These are phyloP conservation scores for Phytophthora lateralis DNA, from an alignment of 352 stramenopile species.

Conservation along the genomic window DNA sequence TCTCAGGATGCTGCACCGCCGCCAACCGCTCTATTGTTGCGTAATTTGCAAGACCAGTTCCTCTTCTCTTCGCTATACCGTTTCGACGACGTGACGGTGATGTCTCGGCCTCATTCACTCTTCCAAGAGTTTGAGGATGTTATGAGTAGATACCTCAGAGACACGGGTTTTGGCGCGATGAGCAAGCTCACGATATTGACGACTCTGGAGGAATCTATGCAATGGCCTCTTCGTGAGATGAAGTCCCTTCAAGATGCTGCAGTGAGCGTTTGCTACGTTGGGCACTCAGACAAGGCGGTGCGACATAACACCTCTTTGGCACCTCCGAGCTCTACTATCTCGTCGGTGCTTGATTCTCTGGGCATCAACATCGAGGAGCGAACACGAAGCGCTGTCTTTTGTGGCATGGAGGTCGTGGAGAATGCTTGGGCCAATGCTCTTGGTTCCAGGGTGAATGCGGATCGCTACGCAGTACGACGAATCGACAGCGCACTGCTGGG, in stretches of 20 bases:
- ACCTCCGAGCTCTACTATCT: constrained; percentile 11
- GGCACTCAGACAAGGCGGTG: not conserved
- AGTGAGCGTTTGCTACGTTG: constrained; percentile 16
- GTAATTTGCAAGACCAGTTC: constrained; percentile 15
- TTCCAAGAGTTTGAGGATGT: constrained; percentile 34
- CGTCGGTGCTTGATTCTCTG: constrained; percentile 26
- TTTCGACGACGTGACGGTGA: constrained; percentile 26
- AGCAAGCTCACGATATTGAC: constrained; percentile 37
- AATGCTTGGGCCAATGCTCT: constrained; percentile 16
- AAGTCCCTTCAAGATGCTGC: constrained; percentile 5
- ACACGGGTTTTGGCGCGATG: constrained; percentile 8
- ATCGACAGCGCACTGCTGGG: constrained; percentile 45
- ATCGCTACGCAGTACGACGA: constrained; percentile 22
- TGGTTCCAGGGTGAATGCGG: not conserved
- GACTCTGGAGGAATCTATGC: constrained; percentile 21
- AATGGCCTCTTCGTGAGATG: constrained; percentile 23
- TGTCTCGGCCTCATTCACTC: constrained; percentile 22
- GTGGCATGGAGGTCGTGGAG: constrained; percentile 15
- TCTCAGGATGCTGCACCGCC: constrained; percentile 5
- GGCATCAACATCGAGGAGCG: constrained; percentile 33
- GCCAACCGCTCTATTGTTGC: constrained; percentile 21
- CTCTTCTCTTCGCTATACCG: constrained; percentile 4
- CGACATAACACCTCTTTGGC: constrained; percentile 9
- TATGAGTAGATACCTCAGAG: constrained; percentile 17
- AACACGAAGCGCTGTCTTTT: constrained; percentile 21